Conservation (phyloP, 2,329 filamentous ascomycete genomes). For the Aureobasidium sp. region DNA sequence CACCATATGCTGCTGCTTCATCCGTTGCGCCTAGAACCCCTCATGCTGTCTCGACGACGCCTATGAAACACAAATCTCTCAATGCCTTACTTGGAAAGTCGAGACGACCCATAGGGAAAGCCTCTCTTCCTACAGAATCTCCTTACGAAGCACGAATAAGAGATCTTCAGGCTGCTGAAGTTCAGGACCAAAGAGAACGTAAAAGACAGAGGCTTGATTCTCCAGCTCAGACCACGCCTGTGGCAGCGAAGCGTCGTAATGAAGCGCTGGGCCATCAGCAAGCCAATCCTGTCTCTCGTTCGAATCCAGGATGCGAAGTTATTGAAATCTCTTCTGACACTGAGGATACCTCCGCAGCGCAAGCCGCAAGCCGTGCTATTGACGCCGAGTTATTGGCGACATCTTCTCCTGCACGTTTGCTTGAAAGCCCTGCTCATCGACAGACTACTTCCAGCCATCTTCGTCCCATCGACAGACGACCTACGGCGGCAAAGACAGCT, state of each 20-base stretch:
- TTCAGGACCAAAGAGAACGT: constrained; percentile 28
- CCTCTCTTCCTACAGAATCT: constrained; percentile 50
- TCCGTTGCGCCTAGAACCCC: constrained; percentile 34
- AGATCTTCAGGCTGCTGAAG: constrained; percentile 26
- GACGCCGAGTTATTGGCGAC: constrained; percentile 21
- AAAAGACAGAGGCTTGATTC: constrained; percentile 34
- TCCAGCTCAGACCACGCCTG: not conserved
- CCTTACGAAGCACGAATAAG: constrained; percentile 55
- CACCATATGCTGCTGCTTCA: constrained; percentile 18
- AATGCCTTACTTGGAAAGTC: constrained; percentile 60
- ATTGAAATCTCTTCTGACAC: constrained; percentile 33
- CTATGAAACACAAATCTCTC: constrained; percentile 49
- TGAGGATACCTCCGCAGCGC: constrained; percentile 21
- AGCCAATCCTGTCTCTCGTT: not conserved
- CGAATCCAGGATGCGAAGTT: constrained; percentile 19
- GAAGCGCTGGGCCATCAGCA: not conserved
- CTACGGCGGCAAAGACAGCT: not conserved
- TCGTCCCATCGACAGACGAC: not conserved
- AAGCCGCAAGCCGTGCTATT: constrained; percentile 21
- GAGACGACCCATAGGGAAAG: constrained; percentile 56
- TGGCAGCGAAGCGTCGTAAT: not conserved
- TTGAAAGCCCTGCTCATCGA: not conserved
- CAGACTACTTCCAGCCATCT: constrained; percentile 20
- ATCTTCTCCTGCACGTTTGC: constrained; percentile 13
- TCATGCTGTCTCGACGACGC: constrained; percentile 30